Evolutionary conservation across 257 asterid species (phyloP), one percentile per base, ranked within the genome.

Genomic region (Coffea eugenioides): DNA sequence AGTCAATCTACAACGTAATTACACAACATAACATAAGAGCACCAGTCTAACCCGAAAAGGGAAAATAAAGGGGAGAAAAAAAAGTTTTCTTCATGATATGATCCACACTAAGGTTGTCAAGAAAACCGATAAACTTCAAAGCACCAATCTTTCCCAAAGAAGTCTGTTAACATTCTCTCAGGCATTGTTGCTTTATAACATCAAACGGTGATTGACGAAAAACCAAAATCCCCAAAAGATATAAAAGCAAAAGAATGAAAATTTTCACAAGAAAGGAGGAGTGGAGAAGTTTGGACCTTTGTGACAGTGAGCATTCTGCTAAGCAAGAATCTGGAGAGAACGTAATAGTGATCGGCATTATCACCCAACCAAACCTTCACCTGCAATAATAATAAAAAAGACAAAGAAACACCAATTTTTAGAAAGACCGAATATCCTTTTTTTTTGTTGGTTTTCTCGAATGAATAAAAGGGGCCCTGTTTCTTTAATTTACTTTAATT

Each of bases 311-410:
- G 84, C 98, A 91, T 96, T 89, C 99, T 88, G 91, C 99, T 94
- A 46, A 96, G 97, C 90, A 96, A 84, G 83, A 96, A 94, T 81
- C 99, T 89, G 78, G 99, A 96, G 34, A 96, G 95, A 80, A 96
- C 99, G 83, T 96, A 96, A 77, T 94, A 96, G 88, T 96, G 98
- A 90, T 96, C 97, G 76, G 99, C 99, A 87, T 92, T 94, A 82
- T 94, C 97, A 81, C 99, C 98, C 86, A 96, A 83, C 98, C 99
- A 96, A 2, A 96, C 99, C 87, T 96, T 96, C 80, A 96, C 99
- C 99, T 94, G 87, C 59, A 79, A 79, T 3, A 74, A 74, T 11
- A 12, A 45, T 12, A 16, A 27, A 8, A 67, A 23, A 52, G 4
- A 13, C 49, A 16, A 45, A 54, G 43, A 21, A 20, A 5, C 15